These are phyloP conservation scores for Sisymbrium altissimum DNA, from an alignment of 345 rosid genomes.

Conservation along the genomic window DNA sequence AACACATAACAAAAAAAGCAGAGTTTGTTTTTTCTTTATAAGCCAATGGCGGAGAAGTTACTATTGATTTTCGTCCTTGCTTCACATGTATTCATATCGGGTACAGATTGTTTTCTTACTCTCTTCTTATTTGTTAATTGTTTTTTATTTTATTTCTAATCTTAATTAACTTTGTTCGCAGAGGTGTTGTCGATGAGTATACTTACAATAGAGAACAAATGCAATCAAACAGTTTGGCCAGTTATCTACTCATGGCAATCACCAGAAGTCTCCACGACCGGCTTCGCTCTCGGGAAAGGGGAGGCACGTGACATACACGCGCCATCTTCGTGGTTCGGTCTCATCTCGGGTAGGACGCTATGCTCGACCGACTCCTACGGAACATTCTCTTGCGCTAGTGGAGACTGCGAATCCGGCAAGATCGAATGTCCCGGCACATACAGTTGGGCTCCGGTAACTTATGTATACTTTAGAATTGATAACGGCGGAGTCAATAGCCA, in stretches of 20 bases:
- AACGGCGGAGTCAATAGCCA: background rate
- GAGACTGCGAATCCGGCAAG: slow-evolving; percentile 17
- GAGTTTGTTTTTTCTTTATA: background rate
- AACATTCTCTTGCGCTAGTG: background rate
- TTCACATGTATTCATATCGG: slow-evolving; percentile 2
- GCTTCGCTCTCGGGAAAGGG: background rate
- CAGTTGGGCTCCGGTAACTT: slow-evolving; percentile 8
- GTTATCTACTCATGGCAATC: slow-evolving; percentile 13
- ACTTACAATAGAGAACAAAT: slow-evolving; percentile 20
- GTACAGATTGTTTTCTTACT: background rate
- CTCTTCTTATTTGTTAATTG: background rate
- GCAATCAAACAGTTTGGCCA: slow-evolving; percentile 20
- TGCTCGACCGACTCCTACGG: slow-evolving; percentile 16
- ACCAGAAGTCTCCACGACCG: background rate
- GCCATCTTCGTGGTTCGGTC: slow-evolving; percentile 22
- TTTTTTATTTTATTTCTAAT: background rate
- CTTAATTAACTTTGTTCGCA: background rate
- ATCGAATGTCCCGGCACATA: background rate
- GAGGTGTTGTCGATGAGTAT: slow-evolving; percentile 6
- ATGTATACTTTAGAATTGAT: slow-evolving; percentile 3
- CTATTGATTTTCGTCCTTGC: background rate
- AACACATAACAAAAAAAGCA: background rate
- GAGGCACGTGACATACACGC: background rate
- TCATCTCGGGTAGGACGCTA: slow-evolving; percentile 11
- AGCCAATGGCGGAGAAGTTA: slow-evolving; percentile 4